Conservation (phyloP, 2,329 filamentous ascomycete genomes). For the Beauveria medogensis region DNA sequence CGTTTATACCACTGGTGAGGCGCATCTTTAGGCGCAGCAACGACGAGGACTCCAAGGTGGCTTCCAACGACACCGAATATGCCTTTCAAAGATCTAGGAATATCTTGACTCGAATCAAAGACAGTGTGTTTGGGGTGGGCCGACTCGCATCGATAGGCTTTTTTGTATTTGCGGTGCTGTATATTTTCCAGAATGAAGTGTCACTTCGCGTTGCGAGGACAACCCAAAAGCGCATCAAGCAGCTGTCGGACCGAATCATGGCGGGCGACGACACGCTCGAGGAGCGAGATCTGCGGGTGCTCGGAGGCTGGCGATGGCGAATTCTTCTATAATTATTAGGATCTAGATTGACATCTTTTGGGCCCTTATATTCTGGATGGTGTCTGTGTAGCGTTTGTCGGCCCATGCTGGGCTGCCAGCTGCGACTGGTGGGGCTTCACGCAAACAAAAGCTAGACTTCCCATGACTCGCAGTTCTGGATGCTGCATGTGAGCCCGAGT, state of each 20-base stretch:
- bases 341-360: neutral
- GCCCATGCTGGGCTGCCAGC: neutral
- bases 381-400: neutral
- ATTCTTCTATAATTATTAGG: slow-evolving; percentile 38
- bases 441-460: neutral
- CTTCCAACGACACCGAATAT: slow-evolving; percentile 48
- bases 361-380: neutral
- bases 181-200: slow-evolving; percentile 52
- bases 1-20: slow-evolving; percentile 44
- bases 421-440: neutral
- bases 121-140: slow-evolving; percentile 35
- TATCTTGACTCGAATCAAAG: slow-evolving; percentile 41
- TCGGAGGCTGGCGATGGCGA: slow-evolving; percentile 50
- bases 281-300: slow-evolving; percentile 40
- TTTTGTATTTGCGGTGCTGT: slow-evolving; percentile 49
- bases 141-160: slow-evolving; percentile 42
- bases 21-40: slow-evolving; percentile 40
- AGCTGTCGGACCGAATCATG: slow-evolving; percentile 39
- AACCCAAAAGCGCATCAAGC: slow-evolving; percentile 40
- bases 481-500: neutral
- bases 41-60: slow-evolving; percentile 27
- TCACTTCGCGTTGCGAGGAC: slow-evolving; percentile 46
- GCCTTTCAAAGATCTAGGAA: slow-evolving; percentile 44
- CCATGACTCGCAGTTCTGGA: neutral
- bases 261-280: slow-evolving; percentile 35